Evolutionary conservation across 352 stramenopile species (phyloP), one percentile per base, ranked within the genome.

Genomic region (Elongisporangium undulatum): DNA sequence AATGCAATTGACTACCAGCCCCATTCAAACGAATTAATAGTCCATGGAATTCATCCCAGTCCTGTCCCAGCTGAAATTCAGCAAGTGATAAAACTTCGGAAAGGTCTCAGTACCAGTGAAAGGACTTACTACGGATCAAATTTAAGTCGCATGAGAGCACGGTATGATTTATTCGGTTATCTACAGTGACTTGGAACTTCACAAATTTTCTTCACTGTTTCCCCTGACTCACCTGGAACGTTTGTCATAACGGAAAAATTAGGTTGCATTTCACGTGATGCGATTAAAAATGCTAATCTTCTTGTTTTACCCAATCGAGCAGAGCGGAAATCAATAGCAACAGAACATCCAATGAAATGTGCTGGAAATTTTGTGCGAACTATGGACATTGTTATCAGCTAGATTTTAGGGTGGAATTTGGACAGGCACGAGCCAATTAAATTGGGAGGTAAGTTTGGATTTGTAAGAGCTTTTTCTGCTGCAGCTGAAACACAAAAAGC

Each of bases 151-250:
- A 63, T 64, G 34, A 51, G 57, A 16, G 68, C 57, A 0, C 53
- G 65, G 0, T 53, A 59, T 4, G 59, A 71, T 59, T 15, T 76
- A 0, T 77, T 74, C 19, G 66, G 62, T 0, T 60, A 71, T 20
- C n/a, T 72, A 0, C 63, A 66, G 15, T 51, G 66, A 8, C 69
- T 74, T 24, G 66, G 69, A 0, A 57, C 62, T 6, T 16, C 72
- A 0, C 69, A 74, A 2, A 2, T 68, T 0, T 68, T 74, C 51
- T 67, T 77, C 20, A 74, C 61, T 0, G 38, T 71, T 1, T 76
- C 62, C 1, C 68, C 62, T 17, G 68, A 72, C 20, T 62, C 68
- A 0, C 52, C 58, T 0, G 68, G 64, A 2, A 63, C 56, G 0
- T 68, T 62, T 21, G 59, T 9, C 13, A 69, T 72, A 29, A 58